phyloP scores from a whole-genome alignment of 139 green algal species.

The Micractinium sp. region DNA sequence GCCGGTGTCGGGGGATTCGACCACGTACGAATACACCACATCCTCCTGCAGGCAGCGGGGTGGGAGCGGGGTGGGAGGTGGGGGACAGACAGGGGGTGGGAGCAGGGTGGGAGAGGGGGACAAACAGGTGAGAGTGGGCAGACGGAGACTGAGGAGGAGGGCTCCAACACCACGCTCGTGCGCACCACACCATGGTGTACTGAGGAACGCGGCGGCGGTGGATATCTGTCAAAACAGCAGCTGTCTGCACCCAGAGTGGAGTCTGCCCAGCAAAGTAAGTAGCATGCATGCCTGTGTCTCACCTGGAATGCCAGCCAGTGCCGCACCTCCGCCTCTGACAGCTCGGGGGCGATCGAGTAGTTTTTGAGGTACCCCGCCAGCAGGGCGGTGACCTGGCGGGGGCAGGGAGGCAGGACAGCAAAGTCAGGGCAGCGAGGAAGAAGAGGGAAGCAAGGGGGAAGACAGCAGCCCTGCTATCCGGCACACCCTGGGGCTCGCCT shows the following conservation, averaged over 20 bases:
- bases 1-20: constrained; percentile 68
- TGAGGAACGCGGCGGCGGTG: too few species aligned
- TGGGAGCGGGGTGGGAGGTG: not conserved
- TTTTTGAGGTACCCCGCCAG: constrained; percentile 81
- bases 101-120: not conserved
- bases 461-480: not conserved
- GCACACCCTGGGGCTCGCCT: not conserved
- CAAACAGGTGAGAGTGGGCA: not conserved
- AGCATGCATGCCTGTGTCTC: not conserved
- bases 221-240: too few species aligned
- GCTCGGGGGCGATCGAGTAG: constrained; percentile 75
- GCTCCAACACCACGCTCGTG: too few species aligned
- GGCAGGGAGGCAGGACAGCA: not conserved
- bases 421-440: not conserved
- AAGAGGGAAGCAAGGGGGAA: not conserved
- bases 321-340: constrained; percentile 85
- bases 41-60: constrained; percentile 19
- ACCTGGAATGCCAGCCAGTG: constrained; percentile 82
- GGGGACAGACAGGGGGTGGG: not conserved
- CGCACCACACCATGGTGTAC: too few species aligned
- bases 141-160: too few species aligned
- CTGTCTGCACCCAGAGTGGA: too few species aligned
- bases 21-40: constrained; percentile 92
- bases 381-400: constrained; percentile 67
- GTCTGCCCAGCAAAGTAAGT: too few species aligned